Conservation (phyloP, 2,329 filamentous ascomycete genomes). For the Botrytis fragariae region DNA sequence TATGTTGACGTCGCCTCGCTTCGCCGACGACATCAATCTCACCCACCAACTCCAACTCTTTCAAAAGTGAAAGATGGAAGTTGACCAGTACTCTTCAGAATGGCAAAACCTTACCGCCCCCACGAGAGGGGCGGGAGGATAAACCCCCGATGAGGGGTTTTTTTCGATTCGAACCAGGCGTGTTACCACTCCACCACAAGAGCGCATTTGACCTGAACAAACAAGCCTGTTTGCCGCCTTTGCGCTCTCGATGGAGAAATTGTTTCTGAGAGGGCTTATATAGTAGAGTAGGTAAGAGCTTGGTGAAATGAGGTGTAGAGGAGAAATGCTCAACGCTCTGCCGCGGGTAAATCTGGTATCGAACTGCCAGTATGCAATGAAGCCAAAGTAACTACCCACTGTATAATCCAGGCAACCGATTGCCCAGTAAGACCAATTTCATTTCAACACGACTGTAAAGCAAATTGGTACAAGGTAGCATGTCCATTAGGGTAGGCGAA, state of each 20-base stretch:
- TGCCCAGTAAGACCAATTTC: background rate
- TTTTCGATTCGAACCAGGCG: background rate
- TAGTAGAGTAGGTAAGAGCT: background rate
- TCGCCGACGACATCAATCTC: background rate
- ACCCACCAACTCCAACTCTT: no score
- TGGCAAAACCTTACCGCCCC: background rate
- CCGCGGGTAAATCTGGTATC: background rate
- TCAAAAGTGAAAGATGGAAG: background rate
- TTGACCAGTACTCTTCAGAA: background rate
- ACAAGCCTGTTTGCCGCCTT: background rate
- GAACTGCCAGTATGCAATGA: background rate
- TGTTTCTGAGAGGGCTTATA: background rate
- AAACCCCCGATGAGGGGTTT: background rate
- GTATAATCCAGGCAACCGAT: background rate
- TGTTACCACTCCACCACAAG: background rate
- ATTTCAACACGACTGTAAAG: background rate
- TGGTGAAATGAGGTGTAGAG: background rate
- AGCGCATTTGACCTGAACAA: background rate
- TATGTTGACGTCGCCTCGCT: background rate
- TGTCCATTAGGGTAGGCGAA: background rate
- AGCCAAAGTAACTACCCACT: background rate
- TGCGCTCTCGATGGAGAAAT: background rate
- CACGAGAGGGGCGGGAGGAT: background rate
- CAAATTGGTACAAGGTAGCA: background rate
- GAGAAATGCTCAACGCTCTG: background rate